Evolutionary conservation across 805 yeast genomes (phyloP).

Genomic region (Wickerhamomyces alni): DNA sequence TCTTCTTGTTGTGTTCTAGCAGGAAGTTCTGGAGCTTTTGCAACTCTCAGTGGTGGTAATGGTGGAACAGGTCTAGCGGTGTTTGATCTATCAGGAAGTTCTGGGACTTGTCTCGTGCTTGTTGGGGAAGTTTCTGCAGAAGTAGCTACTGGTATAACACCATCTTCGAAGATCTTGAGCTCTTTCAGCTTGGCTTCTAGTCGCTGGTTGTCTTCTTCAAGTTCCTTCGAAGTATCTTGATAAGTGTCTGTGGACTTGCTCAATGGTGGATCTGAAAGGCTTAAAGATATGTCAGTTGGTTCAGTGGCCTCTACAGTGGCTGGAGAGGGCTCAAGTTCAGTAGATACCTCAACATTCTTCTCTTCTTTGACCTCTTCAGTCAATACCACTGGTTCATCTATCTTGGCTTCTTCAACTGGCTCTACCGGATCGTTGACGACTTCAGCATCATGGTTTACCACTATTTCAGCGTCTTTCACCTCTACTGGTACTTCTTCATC

Average conservation of each 20-base stretch:
- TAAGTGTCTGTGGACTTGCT: slow-evolving; percentile 4
- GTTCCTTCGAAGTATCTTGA: neutral
- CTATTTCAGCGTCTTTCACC: neutral
- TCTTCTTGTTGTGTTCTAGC: slow-evolving; percentile 3
- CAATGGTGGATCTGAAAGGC: slow-evolving; percentile 5
- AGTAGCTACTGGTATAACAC: neutral
- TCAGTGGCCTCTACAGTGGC: neutral
- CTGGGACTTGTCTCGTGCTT: slow-evolving; percentile 3
- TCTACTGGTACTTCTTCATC: neutral
- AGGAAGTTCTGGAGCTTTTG: slow-evolving; percentile 3
- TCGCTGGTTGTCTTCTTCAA: slow-evolving; percentile 3
- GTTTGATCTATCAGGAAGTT: slow-evolving; percentile 2
- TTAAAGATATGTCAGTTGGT: too few species aligned
- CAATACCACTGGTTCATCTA: too few species aligned
- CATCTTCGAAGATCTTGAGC: neutral
- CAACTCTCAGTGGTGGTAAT: neutral
- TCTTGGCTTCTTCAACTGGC: neutral
- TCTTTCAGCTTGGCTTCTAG: slow-evolving; percentile 3
- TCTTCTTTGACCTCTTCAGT: neutral
- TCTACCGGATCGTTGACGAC: neutral
- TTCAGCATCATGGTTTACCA: neutral
- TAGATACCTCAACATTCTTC: neutral
- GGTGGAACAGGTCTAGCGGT: neutral
- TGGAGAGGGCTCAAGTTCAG: too few species aligned
- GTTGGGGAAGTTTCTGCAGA: neutral